Base-by-base conservation (phyloP, 2,329 filamentous ascomycete species). In the Fusarium sp. region DNA sequence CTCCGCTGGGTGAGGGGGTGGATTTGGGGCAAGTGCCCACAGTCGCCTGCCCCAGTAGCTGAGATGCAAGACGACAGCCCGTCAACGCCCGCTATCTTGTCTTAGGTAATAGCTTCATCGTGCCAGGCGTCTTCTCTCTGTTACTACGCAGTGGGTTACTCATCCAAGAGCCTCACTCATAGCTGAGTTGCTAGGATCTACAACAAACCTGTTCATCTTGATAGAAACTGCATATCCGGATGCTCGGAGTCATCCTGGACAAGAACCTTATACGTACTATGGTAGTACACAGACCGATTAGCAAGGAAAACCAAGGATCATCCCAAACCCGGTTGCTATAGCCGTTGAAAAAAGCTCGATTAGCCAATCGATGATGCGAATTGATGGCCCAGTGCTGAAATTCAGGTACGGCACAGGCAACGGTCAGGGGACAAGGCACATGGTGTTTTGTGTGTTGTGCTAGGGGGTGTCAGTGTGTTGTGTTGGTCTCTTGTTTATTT, bases 1-100 rank as follows among this genome's bases (percentile, higher is more conserved):
- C n/a, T 31, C 29, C 29, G 12, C 29, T 10, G 29, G 29, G 42
- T 56, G 54, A 61, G 48, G 42, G 57, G 57, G 58, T 64, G 56
- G 46, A 25, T 46, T 56, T 40, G 45, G 34, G 36, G 41, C 45
- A 53, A 26, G 42, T 44, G 35, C 56, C 19, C 38, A 59, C 48
- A 39, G 49, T 46, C 58, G 38, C 47, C 52, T 39, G 7, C 31
- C n/a, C 11, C 12, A 13, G 12, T 34, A 7, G 12, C 34, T 24
- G 28, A 31, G 45, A 29, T 41, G 42, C 22, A 32, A 48, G 48
- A 32, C 19, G 36, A 24, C 19, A 24, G 19, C 36, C 19, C 19
- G 19, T 22, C 11, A 38, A 38, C 36, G 36, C 36, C 36, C 19
- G 36, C 19, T 24, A n/a, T 10, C 10, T 19, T 38, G 9, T 38